Evolutionary conservation across 2,329 filamentous ascomycete species (phyloP), one percentile per base, ranked within the genome.

Genomic region (Apiospora malaysiana): DNA sequence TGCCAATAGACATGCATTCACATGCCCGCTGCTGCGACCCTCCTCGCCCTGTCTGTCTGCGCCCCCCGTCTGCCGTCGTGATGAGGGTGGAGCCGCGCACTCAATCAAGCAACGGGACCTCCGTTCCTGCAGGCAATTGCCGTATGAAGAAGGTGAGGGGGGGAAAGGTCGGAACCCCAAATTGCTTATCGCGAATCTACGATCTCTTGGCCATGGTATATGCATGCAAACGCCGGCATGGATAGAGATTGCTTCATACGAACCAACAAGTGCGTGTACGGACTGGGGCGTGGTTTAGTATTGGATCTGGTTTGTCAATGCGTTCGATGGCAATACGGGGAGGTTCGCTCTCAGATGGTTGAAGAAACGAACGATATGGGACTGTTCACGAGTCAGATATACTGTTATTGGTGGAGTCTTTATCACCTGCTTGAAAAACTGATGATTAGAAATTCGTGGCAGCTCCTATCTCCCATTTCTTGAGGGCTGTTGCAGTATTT

Each of bases 51-150:
- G 18, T n/a, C 8, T 10, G 23, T 16, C 4, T 14, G n/a, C n/a
- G n/a, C 56, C 56, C 56, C 56, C 56, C 18, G 56, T 63, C 8
- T 63, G 56, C 56, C 8, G 56, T 63, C 32, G 56, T 37, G 56
- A 63, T 63, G 21, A 8, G 18, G n/a, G 56, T 63, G 56, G 56
- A 63, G 27, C 56, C 56, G 8, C 16, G 27, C 21, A 23, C 56
- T 63, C 56, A 63, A 63, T 63, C 56, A n/a, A 63, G 56, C 56
- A 37, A 63, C 14, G 56, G 56, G 23, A 32, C 27, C 32, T 32
- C 56, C 2, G 10, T 40, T 27, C 56, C 32, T 63, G 56, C 56
- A 37, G 51, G 25, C 51, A 59, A 63, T 63, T 63, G 56, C 56
- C 56, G 56, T 9, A 63, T 40, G 56, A 4, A 63, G 56, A 63